Conservation (phyloP, 78 protist genomes). For the Parvularia atlantis region DNA sequence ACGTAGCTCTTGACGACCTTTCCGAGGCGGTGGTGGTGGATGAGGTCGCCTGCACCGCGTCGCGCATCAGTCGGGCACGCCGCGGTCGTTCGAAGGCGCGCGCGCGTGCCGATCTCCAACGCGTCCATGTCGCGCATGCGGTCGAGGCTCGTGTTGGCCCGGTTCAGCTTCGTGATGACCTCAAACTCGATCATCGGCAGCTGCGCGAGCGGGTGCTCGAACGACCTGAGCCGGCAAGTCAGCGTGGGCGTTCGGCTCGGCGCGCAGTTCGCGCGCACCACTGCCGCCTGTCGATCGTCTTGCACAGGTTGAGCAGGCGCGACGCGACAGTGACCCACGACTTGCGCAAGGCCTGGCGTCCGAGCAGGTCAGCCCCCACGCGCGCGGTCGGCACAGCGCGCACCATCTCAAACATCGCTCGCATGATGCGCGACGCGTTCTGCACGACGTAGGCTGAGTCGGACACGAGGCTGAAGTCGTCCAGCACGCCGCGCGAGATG, state of each 20-base stretch:
- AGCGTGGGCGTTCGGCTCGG: too few relatives aligned
- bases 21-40: constrained; percentile 43
- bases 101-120: constrained; percentile 62
- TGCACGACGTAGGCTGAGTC: constrained; percentile 80
- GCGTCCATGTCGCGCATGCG: constrained; percentile 61
- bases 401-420: constrained; percentile 93
- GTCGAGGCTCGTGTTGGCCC: constrained; percentile 9
- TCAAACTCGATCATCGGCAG: not conserved
- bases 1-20: constrained; percentile 26
- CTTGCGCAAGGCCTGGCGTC: not conserved
- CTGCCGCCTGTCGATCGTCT: constrained; percentile 66
- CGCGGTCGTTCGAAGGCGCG: too few relatives aligned
- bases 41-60: too few relatives aligned
- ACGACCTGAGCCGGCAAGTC: too few relatives aligned
- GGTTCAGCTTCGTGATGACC: not conserved
- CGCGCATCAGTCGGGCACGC: too few relatives aligned
- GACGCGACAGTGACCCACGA: constrained; percentile 36
- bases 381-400: too few relatives aligned
- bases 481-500: constrained; percentile 46
- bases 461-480: constrained; percentile 59
- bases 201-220: constrained; percentile 6
- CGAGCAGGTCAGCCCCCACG: too few relatives aligned
- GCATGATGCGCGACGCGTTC: constrained; percentile 59
- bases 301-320: constrained; percentile 66
- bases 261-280: constrained; percentile 64